These are phyloP conservation scores for Monosporascus sp. DNA, from an alignment of 2,329 filamentous ascomycete genomes.

Conservation along the genomic window DNA sequence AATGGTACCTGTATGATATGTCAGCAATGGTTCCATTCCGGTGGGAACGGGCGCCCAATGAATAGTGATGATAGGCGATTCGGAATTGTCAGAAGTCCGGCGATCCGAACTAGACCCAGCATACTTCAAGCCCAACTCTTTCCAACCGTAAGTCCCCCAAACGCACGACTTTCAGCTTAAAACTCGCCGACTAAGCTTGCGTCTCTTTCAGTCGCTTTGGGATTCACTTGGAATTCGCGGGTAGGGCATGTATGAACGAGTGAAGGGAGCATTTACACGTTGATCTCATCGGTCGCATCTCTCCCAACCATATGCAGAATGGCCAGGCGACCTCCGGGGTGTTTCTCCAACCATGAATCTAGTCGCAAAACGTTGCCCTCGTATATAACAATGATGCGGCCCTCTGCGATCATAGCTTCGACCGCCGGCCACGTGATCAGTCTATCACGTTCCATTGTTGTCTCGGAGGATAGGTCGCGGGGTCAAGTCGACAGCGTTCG, in stretches of 20 bases:
- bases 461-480: neutral
- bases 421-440: constrained; percentile 41
- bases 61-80: neutral
- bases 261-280: constrained; percentile 38
- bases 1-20: constrained; percentile 49
- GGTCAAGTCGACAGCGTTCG: neutral
- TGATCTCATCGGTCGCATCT: constrained; percentile 56
- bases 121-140: neutral
- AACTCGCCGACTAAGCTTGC: neutral
- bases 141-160: neutral
- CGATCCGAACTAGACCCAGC: neutral
- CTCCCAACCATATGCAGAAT: constrained; percentile 58
- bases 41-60: neutral
- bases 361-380: constrained; percentile 50
- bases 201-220: too few species aligned
- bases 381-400: constrained; percentile 50
- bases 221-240: neutral
- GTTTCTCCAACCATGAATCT: constrained; percentile 52
- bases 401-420: constrained; percentile 48
- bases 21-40: constrained; percentile 15
- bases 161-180: neutral
- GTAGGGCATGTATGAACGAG: neutral
- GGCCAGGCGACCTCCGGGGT: constrained; percentile 54
- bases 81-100: neutral
- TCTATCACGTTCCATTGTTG: constrained; percentile 28